phyloP scores from a whole-genome alignment of 2,329 filamentous ascomycete species.

The Aphanoascus verrucosus region DNA sequence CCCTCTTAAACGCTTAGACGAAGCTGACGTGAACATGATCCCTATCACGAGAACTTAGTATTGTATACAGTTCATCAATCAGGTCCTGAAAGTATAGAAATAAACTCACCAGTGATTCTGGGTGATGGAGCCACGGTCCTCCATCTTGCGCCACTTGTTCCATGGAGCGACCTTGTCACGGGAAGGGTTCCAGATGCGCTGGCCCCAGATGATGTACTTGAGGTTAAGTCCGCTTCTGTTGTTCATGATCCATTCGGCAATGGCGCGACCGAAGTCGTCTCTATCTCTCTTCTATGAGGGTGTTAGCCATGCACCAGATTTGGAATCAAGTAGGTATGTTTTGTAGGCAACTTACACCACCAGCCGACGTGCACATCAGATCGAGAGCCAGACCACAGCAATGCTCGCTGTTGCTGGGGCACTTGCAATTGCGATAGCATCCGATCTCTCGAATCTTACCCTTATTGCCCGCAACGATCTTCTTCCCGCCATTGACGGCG shows the following conservation, averaged over 20 bases:
- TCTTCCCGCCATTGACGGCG: conserved; percentile 7
- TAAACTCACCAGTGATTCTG: conserved; percentile 34
- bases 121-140: conserved; percentile 34
- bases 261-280: conserved; percentile 27
- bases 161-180: conserved; percentile 31
- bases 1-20: no score
- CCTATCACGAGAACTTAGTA: no score
- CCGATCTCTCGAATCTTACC: neutral
- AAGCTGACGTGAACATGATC: no score
- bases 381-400: conserved; percentile 9
- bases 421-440: conserved; percentile 3
- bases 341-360: conserved; percentile 16
- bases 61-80: no score
- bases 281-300: neutral
- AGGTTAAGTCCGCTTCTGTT: conserved; percentile 33
- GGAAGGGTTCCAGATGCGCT: conserved; percentile 38
- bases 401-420: neutral
- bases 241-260: conserved; percentile 42
- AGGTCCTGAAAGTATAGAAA: neutral
- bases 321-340: no score
- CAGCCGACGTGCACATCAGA: conserved; percentile 8
- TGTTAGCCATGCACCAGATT: no score
- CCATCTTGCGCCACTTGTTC: conserved; percentile 36
- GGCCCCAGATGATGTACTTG: conserved; percentile 44
- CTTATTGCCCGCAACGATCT: neutral